Evolutionary conservation across 306 rosid genomes (phyloP), one percentile per base, ranked within the genome.

Genomic region (Senna tora): DNA sequence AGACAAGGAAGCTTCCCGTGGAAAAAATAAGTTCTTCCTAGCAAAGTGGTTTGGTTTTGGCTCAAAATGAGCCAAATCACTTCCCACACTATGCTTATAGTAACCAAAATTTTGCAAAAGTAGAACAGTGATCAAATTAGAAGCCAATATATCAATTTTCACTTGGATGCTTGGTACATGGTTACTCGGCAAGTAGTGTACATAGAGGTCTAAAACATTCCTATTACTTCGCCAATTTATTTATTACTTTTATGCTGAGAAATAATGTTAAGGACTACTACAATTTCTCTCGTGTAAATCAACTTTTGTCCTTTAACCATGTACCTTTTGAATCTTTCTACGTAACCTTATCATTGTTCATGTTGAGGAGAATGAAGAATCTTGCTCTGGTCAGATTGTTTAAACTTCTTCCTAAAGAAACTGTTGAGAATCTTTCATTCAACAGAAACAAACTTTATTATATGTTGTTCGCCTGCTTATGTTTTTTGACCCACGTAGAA

Each of bases 41-140:
- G 84, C 92, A 66, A 88, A 86, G 64, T 90, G 98, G 98, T 88
- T 93, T 59, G 93, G 93, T 88, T 90, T 93, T 82, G 96, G 96
- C 45, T 49, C 89, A 59, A 88, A 88, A 87, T 92, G 84, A 88
- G 33, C 30, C 43, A 19, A 11, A 63, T 42, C 34, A 15, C 20
- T 28, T 32, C 33, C 51, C 10, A 20, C 33, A 0, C 19, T 32
- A 45, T 47, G 8, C 47, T 42, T 34, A 41, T 38, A 33, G 54
- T 49, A 41, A 55, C 21, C 66, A 34, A 33, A 52, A 60, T 56
- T 32, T 22, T 51, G 43, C 74, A 57, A 62, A 68, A 47, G 50
- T 21, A 14, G 50, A 69, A 34, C 42, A 45, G 47, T 61, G 21
- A 30, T 42, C 34, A 22, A 34, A 43, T 43, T 36, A 28, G 73